Evolutionary conservation across 106 monocot species (phyloP), one percentile per base, ranked within the genome.

Genomic region (Allium fistulosum): DNA sequence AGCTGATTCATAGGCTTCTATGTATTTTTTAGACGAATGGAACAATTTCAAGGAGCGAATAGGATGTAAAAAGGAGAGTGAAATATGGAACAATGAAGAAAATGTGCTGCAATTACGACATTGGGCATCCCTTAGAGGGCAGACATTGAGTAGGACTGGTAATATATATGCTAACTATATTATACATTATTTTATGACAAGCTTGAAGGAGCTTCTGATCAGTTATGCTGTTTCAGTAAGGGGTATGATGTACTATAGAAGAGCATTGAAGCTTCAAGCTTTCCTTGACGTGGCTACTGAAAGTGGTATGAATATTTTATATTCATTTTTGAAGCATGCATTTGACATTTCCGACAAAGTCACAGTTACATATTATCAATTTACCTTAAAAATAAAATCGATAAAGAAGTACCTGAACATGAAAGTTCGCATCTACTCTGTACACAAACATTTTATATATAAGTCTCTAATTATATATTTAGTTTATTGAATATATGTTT

Each of bases 221-320:
- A 16, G 8, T 58, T 74, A 45, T 76, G 49, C 11, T 83, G 26
- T 18, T 67, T 47, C 78, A 99, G 92, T 99, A 70, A 84, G 97
- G 70, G 97, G 97, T 48, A 92, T 99, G 97, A 99, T 99, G 97
- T 99, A 99, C 70, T 99, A 99, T 72, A 68, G 82, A 58, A 80
- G 89, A 82, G 97, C 97, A 49, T 59, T 99, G 55, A 92, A 99
- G 68, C 97, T 99, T 71, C 92, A 92, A 69, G 89, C 89, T 75
- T 99, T 99, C 76, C 97, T 99, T 72, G 97, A 99, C 76, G 90
- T 99, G 92, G 97, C 97, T 74, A 77, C 86, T 74, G 97, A 97
- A 77, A 83, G 68, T 51, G 97, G 92, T 97, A 74, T 61, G 59
- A 57, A 55, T 4, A 13, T 27, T 18, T 61, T 49, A 7, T 48